Percentiles rank a stretch among this genome's conserved stretches.
These are phyloP conservation scores for Termitomyces sp. DNA, from an alignment of 768 basidiomycete species.

Conservation along the genomic window DNA sequence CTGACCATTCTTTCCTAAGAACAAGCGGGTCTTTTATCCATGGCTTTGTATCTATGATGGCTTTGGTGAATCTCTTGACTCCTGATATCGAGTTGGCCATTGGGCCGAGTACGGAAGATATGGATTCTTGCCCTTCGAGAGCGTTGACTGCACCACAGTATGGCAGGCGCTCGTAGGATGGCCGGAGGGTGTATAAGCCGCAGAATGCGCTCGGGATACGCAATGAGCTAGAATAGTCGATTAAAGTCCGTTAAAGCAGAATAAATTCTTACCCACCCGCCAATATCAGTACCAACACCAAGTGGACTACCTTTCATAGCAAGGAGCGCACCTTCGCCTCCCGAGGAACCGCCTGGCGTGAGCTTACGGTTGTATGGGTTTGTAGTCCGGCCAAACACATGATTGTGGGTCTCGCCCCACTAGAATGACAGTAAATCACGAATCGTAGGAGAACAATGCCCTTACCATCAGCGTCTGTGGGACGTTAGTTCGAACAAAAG, in stretches of 20 bases:
- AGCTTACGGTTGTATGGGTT: conserved; percentile 58
- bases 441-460: background rate
- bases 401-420: conserved; percentile 59
- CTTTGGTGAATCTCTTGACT: conserved; percentile 49
- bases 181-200: conserved; percentile 56
- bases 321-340: conserved; percentile 64
- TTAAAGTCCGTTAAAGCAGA: background rate
- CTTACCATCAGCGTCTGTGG: conserved; percentile 52
- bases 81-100: conserved; percentile 49
- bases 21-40: conserved; percentile 55
- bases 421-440: conserved; percentile 12
- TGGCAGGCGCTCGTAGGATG: conserved; percentile 52
- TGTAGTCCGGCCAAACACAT: conserved; percentile 57
- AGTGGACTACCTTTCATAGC: conserved; percentile 57
- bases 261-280: conserved; percentile 36
- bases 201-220: conserved; percentile 56
- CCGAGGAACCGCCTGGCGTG: conserved; percentile 62
- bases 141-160: conserved; percentile 51
- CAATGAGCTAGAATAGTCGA: conserved; percentile 34
- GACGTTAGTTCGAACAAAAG: conserved; percentile 53
- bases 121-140: conserved; percentile 51
- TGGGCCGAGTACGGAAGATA: conserved; percentile 55
- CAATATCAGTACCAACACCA: conserved; percentile 63
- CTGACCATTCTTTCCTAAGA: conserved; percentile 44
- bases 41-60: conserved; percentile 45